Evolutionary conservation across 2,329 filamentous ascomycete genomes (phyloP), one percentile per base, ranked within the genome.

Genomic region (Xylaria sp.): DNA sequence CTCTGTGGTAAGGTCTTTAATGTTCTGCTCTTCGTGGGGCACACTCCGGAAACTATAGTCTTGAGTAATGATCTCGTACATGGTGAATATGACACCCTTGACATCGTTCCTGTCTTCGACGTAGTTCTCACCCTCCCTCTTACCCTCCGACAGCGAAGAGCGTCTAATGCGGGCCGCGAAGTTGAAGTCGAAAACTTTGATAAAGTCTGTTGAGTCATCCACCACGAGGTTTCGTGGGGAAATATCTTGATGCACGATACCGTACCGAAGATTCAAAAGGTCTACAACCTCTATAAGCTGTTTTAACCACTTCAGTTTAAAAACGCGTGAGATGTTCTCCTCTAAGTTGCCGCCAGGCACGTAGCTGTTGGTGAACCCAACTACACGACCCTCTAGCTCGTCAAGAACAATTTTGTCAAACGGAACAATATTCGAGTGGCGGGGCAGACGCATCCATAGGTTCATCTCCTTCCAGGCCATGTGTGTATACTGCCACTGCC

Each of bases 181-280:
- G 65, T 79, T 77, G 62, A 82, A 82, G 72, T 82, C 80, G 56
- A 81, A 80, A 1, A 82, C 53, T 66, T 79, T 66, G 11, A 83
- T 58, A 4, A 68, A 66, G 58, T 81, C 75, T 17, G 78, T 80
- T 11, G 60, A 46, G 5, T 75, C 72, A 57, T 82, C 72, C 59
- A 83, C 66, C 0, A 83, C 54, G 5, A 83, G 73, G 64, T 83
- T 83, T 38, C 79, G 76, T 3, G 78, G 69, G 4, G 77, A 75
- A 59, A 83, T 74, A 63, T 82, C 81, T 66, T 81, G 77, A 70
- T 83, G 81, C 48, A 74, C 70, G 44, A 83, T 77, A 33, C 81
- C 80, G 42, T 78, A 69, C 42, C 75, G 63, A 11, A 82, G 71
- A 61, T 83, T 82, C 31, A 83, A 71, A 42, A 78, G 75, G 62